Evolutionary conservation across 495 filamentous ascomycete genomes (phyloP), one percentile per base, ranked within the genome.

Genomic region (Neurospora cerealis): DNA sequence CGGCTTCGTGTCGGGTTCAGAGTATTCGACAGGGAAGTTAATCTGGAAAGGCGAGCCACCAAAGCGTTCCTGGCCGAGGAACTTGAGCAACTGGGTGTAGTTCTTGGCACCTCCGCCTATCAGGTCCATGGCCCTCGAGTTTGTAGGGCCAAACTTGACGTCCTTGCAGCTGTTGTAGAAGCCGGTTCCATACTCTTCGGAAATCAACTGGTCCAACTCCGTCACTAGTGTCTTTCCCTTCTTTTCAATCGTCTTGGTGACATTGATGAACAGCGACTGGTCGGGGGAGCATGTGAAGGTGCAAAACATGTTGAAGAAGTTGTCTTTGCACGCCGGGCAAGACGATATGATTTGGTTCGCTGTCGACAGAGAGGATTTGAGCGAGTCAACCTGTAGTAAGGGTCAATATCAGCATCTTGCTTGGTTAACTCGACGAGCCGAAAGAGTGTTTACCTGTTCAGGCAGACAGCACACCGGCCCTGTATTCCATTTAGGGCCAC

Each of bases 81-180:
- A 99, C 75, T 91, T 93, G 73, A 99, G 80, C 77, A 99, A 93
- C 38, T 90, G 86, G 0, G 87, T 86, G 82, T 94, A 97, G 79
- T 97, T 91, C 84, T 96, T 97, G 24, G 96, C 96, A 36, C 94
- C 94, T 13, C 96, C 96, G 10, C 96, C 96, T 75, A 98, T 97
- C 75, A 98, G 90, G 74, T 93, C 91, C 87, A 99, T 99, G 13
- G 95, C 95, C 77, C 91, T 92, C 28, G 92, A 90, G 74, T 96
- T 96, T 4, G 96, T 95, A 3, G 93, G 91, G 19, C 95, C 96
- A 78, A 98, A 97, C 79, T 98, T 98, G 80, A 99, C 94, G 80
- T 98, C 93, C 82, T 98, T 99, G 84, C 96, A 99, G 80, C 96
- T 98, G 79, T 97, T 87, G 81, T 93, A 99, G 83, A 98, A 97